Evolutionary conservation across 768 basidiomycete species (phyloP).

Genomic region (Exidia glandulosa): DNA sequence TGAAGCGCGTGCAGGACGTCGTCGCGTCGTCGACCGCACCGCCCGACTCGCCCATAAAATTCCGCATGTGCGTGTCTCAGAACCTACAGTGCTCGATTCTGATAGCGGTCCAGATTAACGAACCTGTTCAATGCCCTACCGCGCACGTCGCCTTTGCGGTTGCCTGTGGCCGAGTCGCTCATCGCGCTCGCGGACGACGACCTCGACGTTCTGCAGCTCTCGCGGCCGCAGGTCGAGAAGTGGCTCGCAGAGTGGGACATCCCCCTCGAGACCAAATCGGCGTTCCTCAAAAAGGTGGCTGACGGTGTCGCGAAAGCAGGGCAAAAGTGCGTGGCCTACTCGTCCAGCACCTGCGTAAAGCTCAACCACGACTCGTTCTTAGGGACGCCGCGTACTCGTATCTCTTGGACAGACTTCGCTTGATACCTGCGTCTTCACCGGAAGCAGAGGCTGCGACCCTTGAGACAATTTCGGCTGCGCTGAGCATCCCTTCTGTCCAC

Average conservation of each 20-base stretch:
- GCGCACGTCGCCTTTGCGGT: constrained; percentile 51
- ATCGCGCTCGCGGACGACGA: constrained; percentile 57
- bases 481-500: constrained; percentile 56
- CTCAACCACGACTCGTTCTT: neutral
- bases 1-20: constrained; percentile 38
- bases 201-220: constrained; percentile 48
- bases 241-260: constrained; percentile 74
- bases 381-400: constrained; percentile 59
- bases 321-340: constrained; percentile 39
- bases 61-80: constrained; percentile 51
- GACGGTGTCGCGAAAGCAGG: constrained; percentile 46
- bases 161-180: constrained; percentile 50
- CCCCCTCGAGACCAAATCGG: constrained; percentile 46
- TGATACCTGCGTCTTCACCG: constrained; percentile 44
- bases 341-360: neutral
- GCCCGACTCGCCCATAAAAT: constrained; percentile 50
- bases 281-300: constrained; percentile 54
- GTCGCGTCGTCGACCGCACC: constrained; percentile 41
- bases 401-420: constrained; percentile 47
- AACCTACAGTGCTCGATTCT: neutral
- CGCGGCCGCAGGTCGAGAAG: constrained; percentile 51
- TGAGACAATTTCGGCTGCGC: constrained; percentile 49
- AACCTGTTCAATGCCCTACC: constrained; percentile 75
- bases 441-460: constrained; percentile 42
- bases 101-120: constrained; percentile 41